These are phyloP conservation scores for Xerocomellus chrysenteron DNA, from an alignment of 768 basidiomycete genomes.

Conservation along the genomic window DNA sequence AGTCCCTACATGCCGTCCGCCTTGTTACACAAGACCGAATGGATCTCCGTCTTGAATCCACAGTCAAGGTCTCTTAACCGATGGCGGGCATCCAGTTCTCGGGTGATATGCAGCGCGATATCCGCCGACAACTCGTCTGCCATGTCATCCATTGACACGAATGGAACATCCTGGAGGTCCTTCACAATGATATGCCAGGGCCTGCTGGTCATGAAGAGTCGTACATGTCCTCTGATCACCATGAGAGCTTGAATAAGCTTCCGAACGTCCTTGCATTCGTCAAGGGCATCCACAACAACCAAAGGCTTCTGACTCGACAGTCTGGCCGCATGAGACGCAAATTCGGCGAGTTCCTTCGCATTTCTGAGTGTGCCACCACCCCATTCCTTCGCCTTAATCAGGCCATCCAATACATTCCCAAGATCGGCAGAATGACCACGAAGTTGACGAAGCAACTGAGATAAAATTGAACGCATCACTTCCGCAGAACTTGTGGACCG, in stretches of 20 bases:
- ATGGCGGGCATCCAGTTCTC: constrained; percentile 1
- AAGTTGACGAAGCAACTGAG: not conserved
- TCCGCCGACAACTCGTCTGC: not conserved
- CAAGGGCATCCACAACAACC: constrained; percentile 7
- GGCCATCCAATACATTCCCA: not conserved
- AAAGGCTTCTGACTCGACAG: not conserved
- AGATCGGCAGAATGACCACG: not conserved
- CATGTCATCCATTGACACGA: constrained; percentile 1
- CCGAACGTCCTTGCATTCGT: constrained; percentile 1
- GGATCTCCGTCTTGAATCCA: not conserved
- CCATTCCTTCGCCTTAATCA: not conserved
- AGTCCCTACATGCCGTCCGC: not conserved
- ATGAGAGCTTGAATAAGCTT: not conserved
- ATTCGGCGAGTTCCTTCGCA: not conserved
- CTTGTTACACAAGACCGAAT: not conserved
- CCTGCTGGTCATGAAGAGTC: constrained; percentile 1
- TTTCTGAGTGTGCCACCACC: not conserved
- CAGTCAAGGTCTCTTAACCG: not conserved
- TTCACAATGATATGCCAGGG: not conserved
- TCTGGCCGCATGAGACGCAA: not conserved
- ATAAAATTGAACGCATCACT: constrained; percentile 1
- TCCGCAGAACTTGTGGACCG: not conserved
- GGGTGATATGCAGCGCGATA: not conserved
- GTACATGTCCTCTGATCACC: not conserved
- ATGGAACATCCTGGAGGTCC: not conserved